Conservation (phyloP, 2,329 filamentous ascomycete species). For the Mycocentrospora acerina region DNA sequence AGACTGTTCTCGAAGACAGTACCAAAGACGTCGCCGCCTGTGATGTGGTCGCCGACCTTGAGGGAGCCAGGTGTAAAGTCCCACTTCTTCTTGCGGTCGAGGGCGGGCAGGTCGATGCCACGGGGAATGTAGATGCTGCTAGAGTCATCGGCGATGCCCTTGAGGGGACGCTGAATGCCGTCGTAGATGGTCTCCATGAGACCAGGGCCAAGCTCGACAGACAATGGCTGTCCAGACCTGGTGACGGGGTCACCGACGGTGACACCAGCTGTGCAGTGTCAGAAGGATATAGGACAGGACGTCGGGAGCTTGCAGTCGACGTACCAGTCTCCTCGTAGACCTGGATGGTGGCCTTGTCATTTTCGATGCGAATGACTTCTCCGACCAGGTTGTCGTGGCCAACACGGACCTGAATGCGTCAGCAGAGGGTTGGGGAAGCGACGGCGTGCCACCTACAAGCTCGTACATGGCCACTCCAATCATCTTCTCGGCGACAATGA, state of each 20-base stretch:
- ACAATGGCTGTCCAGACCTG: slow-evolving; percentile 91
- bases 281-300: no score
- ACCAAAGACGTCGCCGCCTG: slow-evolving; percentile 94
- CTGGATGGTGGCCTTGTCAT: slow-evolving; percentile 94
- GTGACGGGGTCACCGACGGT: slow-evolving; percentile 91
- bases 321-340: slow-evolving; percentile 98
- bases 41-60: slow-evolving; percentile 97
- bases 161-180: slow-evolving; percentile 94
- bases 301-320: slow-evolving; percentile 20
- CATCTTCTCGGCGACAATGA: slow-evolving; percentile 97
- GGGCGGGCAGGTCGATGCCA: slow-evolving; percentile 81
- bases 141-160: slow-evolving; percentile 74
- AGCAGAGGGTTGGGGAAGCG: slow-evolving; percentile 6
- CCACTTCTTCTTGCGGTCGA: slow-evolving; percentile 93
- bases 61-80: slow-evolving; percentile 81
- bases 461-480: slow-evolving; percentile 99
- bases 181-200: slow-evolving; percentile 99
- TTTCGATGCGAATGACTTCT: slow-evolving; percentile 97
- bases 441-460: slow-evolving; percentile 62
- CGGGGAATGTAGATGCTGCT: slow-evolving; percentile 97
- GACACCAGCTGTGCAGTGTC: slow-evolving; percentile 72
- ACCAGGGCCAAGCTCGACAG: slow-evolving; percentile 94
- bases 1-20: slow-evolving; percentile 95
- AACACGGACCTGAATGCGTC: slow-evolving; percentile 70
- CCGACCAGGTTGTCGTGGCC: slow-evolving; percentile 89